These are phyloP conservation scores for Acanthamoeba healyi DNA, from an alignment of 208 protist genomes.

Conservation along the genomic window DNA sequence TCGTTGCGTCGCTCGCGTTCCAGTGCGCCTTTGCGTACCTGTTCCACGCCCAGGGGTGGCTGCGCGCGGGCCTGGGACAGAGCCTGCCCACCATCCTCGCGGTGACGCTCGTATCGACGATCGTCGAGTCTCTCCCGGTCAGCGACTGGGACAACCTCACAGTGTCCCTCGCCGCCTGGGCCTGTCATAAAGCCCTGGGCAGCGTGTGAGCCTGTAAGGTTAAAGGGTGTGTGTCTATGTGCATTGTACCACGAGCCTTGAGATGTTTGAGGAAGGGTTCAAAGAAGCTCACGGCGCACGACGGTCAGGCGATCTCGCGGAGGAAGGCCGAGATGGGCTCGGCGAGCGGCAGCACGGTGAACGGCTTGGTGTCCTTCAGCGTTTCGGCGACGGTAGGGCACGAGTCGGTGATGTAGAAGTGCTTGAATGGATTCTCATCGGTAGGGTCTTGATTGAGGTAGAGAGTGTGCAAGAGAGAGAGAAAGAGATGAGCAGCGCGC, in stretches of 20 bases:
- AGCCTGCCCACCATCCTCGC: conserved; percentile 4
- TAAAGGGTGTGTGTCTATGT: neutral
- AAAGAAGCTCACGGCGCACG: too few species aligned
- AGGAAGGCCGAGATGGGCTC: conserved; percentile 30
- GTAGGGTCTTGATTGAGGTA: neutral
- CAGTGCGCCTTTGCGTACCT: conserved; percentile 19
- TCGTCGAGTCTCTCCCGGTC: conserved; percentile 33
- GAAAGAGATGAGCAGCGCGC: too few species aligned
- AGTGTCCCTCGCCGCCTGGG: neutral
- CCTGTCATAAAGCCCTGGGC: neutral
- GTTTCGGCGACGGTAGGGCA: conserved; percentile 21
- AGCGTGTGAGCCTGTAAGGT: neutral
- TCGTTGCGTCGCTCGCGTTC: neutral
- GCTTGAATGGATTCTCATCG: conserved; percentile 10
- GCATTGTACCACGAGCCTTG: too few species aligned
- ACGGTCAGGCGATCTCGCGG: conserved; percentile 31
- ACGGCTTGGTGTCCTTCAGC: conserved; percentile 61
- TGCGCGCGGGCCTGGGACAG: neutral
- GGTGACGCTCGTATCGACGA: neutral
- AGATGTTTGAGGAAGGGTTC: too few species aligned
- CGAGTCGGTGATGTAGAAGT: conserved; percentile 82
- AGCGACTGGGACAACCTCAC: conserved; percentile 56
- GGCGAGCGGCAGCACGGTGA: conserved; percentile 75
- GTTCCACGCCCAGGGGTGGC: conserved; percentile 2
- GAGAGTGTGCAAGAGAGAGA: neutral